Base-by-base conservation (phyloP, 2,329 filamentous ascomycete species). In the Venturia asperata region DNA sequence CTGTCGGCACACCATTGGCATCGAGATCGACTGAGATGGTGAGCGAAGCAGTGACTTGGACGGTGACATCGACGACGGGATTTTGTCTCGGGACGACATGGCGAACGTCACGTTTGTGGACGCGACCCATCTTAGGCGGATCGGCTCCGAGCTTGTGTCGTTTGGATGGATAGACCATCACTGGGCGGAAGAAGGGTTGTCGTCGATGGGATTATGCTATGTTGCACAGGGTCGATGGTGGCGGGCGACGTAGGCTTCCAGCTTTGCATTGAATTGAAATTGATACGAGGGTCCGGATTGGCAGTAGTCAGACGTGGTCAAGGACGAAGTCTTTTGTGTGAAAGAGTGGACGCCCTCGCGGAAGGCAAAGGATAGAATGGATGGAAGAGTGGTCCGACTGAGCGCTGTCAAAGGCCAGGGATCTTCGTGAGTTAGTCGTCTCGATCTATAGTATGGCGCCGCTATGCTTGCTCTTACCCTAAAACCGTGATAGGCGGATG, bases 281-380 rank as follows among this genome's bases (percentile, higher is more conserved):
- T 58, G 30, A 58, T n/a, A 58, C 30, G 27, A 19, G 52, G 52
- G 3, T n/a, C 52, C 52, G 52, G 30, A 58, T 58, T 2, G 52
- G 30, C 30, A 21, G 30, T 19, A 11, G 30, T 37, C 30, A 58
- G 52, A 6, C 4, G 21, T 52, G 47, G 47, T 21, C 21, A 52
- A 52, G 52, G 30, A 58, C n/a, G 52, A 27, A 37, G 37, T 58
- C 47, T 52, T 52, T 11, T 27, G 52, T n/a, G 27, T 37, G 27
- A 58, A 58, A 24, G 52, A 58, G 52, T 58, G 52, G 52, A 58
- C 52, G 52, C 52, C 52, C 19, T 58, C 52, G 52, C 52, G 15
- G 52, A 58, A 58, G 52, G 52, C 52, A 58, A n/a, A n/a, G n/a
- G 30, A 58, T 55, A 55, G 49, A 55, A 55, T 34, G 52, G 52